Conservation (phyloP, 2,329 filamentous ascomycete species). For the Ophiocordyceps camponoti-leonardi region DNA sequence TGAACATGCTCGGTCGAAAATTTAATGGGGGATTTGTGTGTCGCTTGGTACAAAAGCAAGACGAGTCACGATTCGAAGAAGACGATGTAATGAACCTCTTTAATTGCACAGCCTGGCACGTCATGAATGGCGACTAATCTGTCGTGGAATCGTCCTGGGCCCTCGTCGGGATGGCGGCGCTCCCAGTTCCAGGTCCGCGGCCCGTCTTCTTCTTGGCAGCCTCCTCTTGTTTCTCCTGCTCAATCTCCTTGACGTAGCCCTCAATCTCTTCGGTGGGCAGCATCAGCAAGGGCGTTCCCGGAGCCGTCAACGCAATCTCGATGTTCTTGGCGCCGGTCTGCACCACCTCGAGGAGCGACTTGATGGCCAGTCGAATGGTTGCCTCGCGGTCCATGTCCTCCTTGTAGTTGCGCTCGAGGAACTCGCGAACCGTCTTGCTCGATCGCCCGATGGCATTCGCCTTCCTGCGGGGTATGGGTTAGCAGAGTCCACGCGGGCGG, state of each 20-base stretch:
- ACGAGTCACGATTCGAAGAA: conserved; percentile 7
- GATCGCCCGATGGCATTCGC: conserved; percentile 96
- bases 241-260: conserved; percentile 94
- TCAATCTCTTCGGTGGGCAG: conserved; percentile 92
- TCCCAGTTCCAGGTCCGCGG: conserved; percentile 50
- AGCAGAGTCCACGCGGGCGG: neutral
- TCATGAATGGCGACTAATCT: conserved; percentile 8
- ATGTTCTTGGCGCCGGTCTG: conserved; percentile 99
- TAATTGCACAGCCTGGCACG: conserved; percentile 7
- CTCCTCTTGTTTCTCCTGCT: conserved; percentile 98
- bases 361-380: conserved; percentile 93
- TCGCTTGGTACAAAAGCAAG: conserved; percentile 15
- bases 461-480: conserved; percentile 47
- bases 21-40: conserved; percentile 8
- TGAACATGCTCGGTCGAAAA: neutral
- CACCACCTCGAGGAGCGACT: conserved; percentile 93
- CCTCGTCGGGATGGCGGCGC: conserved; percentile 59
- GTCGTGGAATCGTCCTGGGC: conserved; percentile 23
- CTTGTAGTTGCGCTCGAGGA: conserved; percentile 97
- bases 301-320: conserved; percentile 95
- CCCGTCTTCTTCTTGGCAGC: conserved; percentile 92
- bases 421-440: conserved; percentile 97
- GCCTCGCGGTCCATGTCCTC: conserved; percentile 92
- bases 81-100: conserved; percentile 8
- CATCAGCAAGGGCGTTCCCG: conserved; percentile 82